Percentiles rank a stretch among this genome's conserved stretches.
phyloP scores from a whole-genome alignment of 805 yeast genomes.

The Wickerhamiella australiensis region DNA sequence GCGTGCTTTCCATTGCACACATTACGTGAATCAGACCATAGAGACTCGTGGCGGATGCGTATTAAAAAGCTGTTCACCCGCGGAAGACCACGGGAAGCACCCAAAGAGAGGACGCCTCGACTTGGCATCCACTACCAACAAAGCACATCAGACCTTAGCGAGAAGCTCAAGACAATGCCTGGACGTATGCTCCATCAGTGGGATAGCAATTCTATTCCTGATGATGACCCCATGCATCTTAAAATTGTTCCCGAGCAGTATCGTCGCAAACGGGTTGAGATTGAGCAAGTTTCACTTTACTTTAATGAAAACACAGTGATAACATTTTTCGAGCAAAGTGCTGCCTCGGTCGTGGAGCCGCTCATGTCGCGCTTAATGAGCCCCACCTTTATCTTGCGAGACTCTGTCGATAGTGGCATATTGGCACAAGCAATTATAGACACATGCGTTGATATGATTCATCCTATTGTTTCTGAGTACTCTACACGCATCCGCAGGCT shows the following conservation, averaged over 20 bases:
- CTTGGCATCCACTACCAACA: not conserved
- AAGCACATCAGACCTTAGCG: constrained; percentile 7
- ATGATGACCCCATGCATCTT: not conserved
- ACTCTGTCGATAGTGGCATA: constrained; percentile 40
- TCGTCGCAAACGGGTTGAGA: constrained; percentile 32
- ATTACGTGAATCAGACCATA: constrained; percentile 26
- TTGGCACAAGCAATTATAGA: constrained; percentile 45
- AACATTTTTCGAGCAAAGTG: constrained; percentile 47
- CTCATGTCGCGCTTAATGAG: constrained; percentile 38
- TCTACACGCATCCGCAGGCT: constrained; percentile 37
- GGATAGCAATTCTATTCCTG: constrained; percentile 11
- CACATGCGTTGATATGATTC: constrained; percentile 41
- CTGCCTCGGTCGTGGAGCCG: constrained; percentile 41
- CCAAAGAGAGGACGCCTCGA: not conserved
- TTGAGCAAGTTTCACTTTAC: constrained; percentile 46
- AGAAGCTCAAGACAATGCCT: constrained; percentile 9
- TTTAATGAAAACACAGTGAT: constrained; percentile 37
- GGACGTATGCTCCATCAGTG: constrained; percentile 21
- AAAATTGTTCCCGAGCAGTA: constrained; percentile 2
- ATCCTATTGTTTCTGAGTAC: constrained; percentile 44
- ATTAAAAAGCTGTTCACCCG: not conserved
- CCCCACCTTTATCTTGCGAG: constrained; percentile 38
- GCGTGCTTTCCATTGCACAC: constrained; percentile 43
- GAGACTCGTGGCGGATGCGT: not conserved
- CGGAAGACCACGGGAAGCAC: not conserved